These are phyloP conservation scores for Typha latifolia DNA, from an alignment of 176 grass and related monocot genomes.

Conservation along the genomic window DNA sequence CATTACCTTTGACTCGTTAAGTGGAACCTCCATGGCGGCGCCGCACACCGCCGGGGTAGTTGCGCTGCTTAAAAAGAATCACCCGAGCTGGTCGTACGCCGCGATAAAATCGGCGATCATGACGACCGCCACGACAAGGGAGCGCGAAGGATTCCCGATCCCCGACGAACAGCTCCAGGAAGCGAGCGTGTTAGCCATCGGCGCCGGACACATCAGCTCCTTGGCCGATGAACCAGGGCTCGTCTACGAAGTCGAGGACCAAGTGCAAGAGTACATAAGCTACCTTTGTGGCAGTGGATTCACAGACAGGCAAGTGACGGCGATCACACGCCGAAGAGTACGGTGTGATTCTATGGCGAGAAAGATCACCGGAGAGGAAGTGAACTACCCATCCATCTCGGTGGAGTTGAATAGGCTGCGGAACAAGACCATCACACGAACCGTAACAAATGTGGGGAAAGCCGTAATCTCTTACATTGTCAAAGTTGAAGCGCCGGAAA, in stretches of 20 bases:
- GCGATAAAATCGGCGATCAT: conserved; percentile 14
- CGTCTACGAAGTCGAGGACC: background rate
- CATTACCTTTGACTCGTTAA: background rate
- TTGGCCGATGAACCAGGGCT: background rate
- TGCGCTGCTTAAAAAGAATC: background rate
- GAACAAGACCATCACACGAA: background rate
- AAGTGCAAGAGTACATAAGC: conserved; percentile 1
- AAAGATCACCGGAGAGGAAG: background rate
- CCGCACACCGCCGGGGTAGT: conserved; percentile 4
- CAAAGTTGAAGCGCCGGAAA: background rate
- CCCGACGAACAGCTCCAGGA: background rate
- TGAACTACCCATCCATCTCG: conserved; percentile 4
- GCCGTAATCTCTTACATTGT: background rate
- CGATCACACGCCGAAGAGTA: background rate
- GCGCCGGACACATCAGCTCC: conserved; percentile 6
- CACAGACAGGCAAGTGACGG: background rate
- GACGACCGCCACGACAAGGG: conserved; percentile 1
- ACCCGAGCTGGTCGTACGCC: conserved; percentile 3
- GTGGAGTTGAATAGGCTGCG: too few relatives aligned
- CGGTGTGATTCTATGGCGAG: background rate
- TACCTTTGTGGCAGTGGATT: conserved; percentile 1
- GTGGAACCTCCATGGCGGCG: conserved; percentile 11
- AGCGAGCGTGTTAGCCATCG: background rate
- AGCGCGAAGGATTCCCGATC: background rate
- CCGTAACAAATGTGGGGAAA: background rate